Conservation (phyloP, 768 basidiomycete species). For the Termitomyces sp. region DNA sequence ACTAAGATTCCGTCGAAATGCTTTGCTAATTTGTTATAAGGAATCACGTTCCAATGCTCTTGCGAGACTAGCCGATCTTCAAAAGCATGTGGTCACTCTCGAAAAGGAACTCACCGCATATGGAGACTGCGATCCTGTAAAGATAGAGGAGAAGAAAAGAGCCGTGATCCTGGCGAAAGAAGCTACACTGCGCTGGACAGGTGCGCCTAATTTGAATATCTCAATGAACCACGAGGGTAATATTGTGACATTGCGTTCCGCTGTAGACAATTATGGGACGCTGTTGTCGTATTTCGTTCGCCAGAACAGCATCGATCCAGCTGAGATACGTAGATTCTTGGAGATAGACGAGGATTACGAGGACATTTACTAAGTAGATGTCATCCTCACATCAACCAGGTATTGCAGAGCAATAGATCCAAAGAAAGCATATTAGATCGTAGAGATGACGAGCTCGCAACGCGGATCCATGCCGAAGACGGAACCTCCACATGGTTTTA, state of each 20-base stretch:
- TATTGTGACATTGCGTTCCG: neutral
- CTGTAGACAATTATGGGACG: conserved; percentile 63
- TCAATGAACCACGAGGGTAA: neutral
- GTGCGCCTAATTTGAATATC: conserved; percentile 35
- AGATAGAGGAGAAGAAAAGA: conserved; percentile 70
- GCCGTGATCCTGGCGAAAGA: conserved; percentile 76
- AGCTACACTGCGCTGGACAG: conserved; percentile 84
- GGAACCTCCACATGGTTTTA: conserved; percentile 5
- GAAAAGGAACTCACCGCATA: conserved; percentile 71
- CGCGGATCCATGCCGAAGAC: neutral
- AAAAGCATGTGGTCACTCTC: conserved; percentile 43
- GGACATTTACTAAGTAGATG: conserved; percentile 45
- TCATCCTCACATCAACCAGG: neutral
- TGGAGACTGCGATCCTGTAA: conserved; percentile 79
- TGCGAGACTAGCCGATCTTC: conserved; percentile 39
- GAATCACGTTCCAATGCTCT: conserved; percentile 49
- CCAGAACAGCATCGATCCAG: conserved; percentile 48
- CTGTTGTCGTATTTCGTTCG: conserved; percentile 62
- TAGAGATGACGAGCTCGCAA: neutral
- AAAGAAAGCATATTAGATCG: neutral
- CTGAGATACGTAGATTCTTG: conserved; percentile 63
- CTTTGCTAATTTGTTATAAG: conserved; percentile 30
- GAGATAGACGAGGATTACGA: conserved; percentile 73
- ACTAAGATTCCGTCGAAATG: conserved; percentile 12
- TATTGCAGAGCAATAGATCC: neutral